These are phyloP conservation scores for Phoma sp. DNA, from an alignment of 2,329 filamentous ascomycete species.

Conservation along the genomic window DNA sequence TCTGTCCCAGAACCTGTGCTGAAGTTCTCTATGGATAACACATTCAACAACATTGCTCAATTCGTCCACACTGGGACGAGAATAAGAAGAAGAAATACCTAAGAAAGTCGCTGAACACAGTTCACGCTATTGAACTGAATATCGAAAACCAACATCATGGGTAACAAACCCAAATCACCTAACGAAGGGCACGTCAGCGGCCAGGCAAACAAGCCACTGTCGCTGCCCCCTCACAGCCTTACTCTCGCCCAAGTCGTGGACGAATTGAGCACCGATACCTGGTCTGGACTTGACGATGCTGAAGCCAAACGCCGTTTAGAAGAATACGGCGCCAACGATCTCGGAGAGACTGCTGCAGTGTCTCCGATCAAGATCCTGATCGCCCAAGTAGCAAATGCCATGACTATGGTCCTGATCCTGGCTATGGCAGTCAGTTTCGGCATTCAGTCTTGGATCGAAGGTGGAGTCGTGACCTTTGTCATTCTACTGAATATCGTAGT, in stretches of 20 bases:
- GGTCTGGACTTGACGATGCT: constrained; percentile 67
- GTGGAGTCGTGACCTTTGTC: constrained; percentile 55
- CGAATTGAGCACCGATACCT: constrained; percentile 66
- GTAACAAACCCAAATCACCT: constrained; percentile 25
- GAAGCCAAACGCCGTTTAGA: constrained; percentile 66
- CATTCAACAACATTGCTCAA: constrained; percentile 25
- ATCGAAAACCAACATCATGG: constrained; percentile 22
- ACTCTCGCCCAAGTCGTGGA: constrained; percentile 57
- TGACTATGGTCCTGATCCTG: constrained; percentile 69
- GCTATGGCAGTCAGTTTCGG: constrained; percentile 57
- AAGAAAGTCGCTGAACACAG: background rate
- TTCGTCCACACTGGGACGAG: constrained; percentile 34
- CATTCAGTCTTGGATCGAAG: constrained; percentile 56
- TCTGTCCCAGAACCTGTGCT: constrained; percentile 37
- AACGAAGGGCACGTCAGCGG: constrained; percentile 45
- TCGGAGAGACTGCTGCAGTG: constrained; percentile 71
- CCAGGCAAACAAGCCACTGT: constrained; percentile 58
- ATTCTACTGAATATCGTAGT: constrained; percentile 54
- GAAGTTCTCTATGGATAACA: constrained; percentile 34
- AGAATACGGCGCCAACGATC: constrained; percentile 70
- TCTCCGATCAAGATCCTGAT: constrained; percentile 74
- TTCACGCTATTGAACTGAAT: background rate
- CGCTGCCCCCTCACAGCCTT: constrained; percentile 67
- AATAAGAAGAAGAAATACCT: constrained; percentile 25
- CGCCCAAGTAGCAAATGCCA: constrained; percentile 77